A percentile compares a stretch with the other conserved stretches of the same genome.
phyloP scores from a whole-genome alignment of 192 early-diverging fungal species.

The Coemansia sp. region DNA sequence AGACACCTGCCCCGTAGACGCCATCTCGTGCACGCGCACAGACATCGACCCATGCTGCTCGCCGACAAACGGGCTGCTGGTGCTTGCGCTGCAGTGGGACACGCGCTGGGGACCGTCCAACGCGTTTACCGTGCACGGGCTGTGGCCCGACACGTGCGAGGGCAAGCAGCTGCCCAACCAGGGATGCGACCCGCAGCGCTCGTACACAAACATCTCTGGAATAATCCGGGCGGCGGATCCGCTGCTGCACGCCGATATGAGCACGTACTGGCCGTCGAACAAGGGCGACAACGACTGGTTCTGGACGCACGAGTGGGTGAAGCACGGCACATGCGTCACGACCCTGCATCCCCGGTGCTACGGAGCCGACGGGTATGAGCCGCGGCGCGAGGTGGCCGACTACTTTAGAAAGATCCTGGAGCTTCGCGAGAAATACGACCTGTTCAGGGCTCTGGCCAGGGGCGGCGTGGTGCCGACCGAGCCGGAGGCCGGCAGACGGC shows the following conservation, averaged over 20 bases:
- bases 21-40: slow-evolving; percentile 32
- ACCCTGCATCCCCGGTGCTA: slow-evolving; percentile 65
- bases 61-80: slow-evolving; percentile 45
- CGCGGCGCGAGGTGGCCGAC: slow-evolving; percentile 57
- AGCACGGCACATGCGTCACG: slow-evolving; percentile 76
- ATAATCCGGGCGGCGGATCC: slow-evolving; percentile 50
- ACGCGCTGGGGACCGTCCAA: slow-evolving; percentile 56
- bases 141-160: slow-evolving; percentile 72
- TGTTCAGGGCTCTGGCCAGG: slow-evolving; percentile 53
- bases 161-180: slow-evolving; percentile 44
- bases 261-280: slow-evolving; percentile 65
- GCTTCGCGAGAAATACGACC: slow-evolving; percentile 57
- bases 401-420: slow-evolving; percentile 59
- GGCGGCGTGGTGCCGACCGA: slow-evolving; percentile 47
- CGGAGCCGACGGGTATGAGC: slow-evolving; percentile 22
- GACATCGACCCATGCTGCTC: slow-evolving; percentile 51
- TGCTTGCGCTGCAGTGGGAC: slow-evolving; percentile 59
- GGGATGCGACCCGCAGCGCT: slow-evolving; percentile 67
- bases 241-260: slow-evolving; percentile 52
- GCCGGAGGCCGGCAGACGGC: slow-evolving; percentile 31
- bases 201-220: slow-evolving; percentile 56
- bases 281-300: slow-evolving; percentile 75
- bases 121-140: slow-evolving; percentile 71
- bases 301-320: slow-evolving; percentile 78
- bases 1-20: slow-evolving; percentile 44